Conservation (phyloP, 202 grass and related monocot genomes). For the Schoenoplectus tabernaemontani region DNA sequence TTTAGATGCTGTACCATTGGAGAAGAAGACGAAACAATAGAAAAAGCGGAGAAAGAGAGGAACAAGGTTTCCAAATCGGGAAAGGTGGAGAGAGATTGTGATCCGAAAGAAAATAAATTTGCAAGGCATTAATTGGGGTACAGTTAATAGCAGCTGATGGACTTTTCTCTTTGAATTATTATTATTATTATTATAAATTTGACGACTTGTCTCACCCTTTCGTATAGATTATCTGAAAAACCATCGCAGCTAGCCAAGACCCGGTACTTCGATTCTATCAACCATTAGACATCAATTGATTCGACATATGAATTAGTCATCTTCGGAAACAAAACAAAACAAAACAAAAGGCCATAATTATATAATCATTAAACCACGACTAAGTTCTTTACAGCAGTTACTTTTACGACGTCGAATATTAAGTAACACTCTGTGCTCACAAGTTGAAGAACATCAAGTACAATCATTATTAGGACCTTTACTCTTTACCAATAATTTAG, state of each 20-base stretch:
- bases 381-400: constrained; percentile 23
- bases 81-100: too few relatives aligned
- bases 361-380: constrained; percentile 7
- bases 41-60: too few relatives aligned
- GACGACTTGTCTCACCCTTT: too few relatives aligned
- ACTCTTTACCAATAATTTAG: constrained; percentile 38
- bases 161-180: neutral
- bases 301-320: neutral
- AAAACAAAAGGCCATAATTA: neutral
- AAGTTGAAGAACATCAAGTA: constrained; percentile 21
- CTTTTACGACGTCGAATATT: constrained; percentile 7
- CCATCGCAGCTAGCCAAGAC: neutral
- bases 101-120: too few relatives aligned
- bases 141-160: too few relatives aligned
- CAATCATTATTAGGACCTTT: constrained; percentile 43
- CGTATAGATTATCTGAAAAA: too few relatives aligned
- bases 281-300: neutral
- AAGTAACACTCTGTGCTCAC: constrained; percentile 18
- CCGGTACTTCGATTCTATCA: neutral
- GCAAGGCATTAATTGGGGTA: too few relatives aligned
- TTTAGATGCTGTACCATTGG: too few relatives aligned
- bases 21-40: too few relatives aligned
- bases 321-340: neutral
- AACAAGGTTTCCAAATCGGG: too few relatives aligned
- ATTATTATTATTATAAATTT: neutral